Base-by-base conservation (phyloP, 352 stramenopile genomes). In the Globisporangium echinulatum region DNA sequence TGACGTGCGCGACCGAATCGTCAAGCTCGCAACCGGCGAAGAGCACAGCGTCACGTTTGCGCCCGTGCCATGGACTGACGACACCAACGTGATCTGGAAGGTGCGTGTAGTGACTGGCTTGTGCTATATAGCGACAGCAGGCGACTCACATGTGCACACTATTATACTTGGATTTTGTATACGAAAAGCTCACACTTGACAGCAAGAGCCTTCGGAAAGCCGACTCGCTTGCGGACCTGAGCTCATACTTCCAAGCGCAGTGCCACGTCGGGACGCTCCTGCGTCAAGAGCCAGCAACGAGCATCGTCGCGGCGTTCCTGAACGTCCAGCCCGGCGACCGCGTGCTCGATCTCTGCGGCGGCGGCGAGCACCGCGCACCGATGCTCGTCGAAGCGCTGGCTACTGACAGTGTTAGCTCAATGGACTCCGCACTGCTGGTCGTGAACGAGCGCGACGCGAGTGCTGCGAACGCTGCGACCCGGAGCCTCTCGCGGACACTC, bases 231-330 rank as follows among this genome's bases (percentile, higher is more conserved):
- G 71, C 88, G 44, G 78, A 88, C 14, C 79, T 99, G 38, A 94
- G 96, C 73, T 77, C 88, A 6, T 98, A 96, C 76, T 78, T 99
- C 17, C 94, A 94, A 37, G 79, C 83, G 25, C 85, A 99, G 54
- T 87, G 77, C 49, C 71, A 87, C 7, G 65, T 90, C 17, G 94
- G 97, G 1, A 96, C 80, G 39, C 73, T 99, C 3, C 89, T 97
- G 44, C 77, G 81, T 33, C 95, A 99, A 62, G 97, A 99, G 64
- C 81, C 97, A 8, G 94, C 96, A 38, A 97, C 85, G 49, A 99
- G 98, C 81, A 76, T 99, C 43, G 85, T 98, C 5, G 94, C 97
- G 4, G 72, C 96, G 46, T 97, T 99, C 52, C 80, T 99, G 17
- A 71, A 96, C 64, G 75, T 94, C 0, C 60, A 94, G 61, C 85